phyloP scores from a whole-genome alignment of 441 rosid genomes.

The Eutrema salsugineum region DNA sequence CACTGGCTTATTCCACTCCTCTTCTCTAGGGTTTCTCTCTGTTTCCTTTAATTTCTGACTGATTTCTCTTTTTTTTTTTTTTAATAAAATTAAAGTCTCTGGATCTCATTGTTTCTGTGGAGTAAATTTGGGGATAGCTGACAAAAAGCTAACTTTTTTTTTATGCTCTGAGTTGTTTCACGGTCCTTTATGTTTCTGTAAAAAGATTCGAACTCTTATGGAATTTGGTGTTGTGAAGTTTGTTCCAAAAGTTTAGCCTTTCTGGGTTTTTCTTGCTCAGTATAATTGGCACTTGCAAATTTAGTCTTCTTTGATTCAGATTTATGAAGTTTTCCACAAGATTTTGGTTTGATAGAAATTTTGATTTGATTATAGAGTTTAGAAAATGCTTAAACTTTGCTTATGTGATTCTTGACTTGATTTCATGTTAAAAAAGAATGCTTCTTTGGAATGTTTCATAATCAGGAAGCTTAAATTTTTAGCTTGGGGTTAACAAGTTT shows the following conservation, averaged over 20 bases:
- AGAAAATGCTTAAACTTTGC: background rate
- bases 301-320: background rate
- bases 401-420: no score
- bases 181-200: background rate
- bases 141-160: background rate
- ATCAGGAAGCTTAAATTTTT: background rate
- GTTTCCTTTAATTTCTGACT: background rate
- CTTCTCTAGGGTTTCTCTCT: conserved; percentile 19
- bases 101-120: conserved; percentile 4
- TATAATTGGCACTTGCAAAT: background rate
- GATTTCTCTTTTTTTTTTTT: background rate
- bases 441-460: background rate
- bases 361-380: background rate
- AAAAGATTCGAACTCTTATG: conserved; percentile 18
- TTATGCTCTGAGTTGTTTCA: conserved; percentile 4
- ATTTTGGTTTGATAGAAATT: background rate
- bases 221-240: conserved; percentile 1
- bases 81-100: background rate
- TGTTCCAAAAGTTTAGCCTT: conserved; percentile 5
- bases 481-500: background rate
- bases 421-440: background rate
- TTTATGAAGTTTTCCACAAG: background rate
- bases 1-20: conserved; percentile 21
- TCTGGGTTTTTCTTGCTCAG: background rate
- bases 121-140: background rate